Evolutionary conservation across 331 rosid genomes (phyloP).

Genomic region (Dryas integrifolia): DNA sequence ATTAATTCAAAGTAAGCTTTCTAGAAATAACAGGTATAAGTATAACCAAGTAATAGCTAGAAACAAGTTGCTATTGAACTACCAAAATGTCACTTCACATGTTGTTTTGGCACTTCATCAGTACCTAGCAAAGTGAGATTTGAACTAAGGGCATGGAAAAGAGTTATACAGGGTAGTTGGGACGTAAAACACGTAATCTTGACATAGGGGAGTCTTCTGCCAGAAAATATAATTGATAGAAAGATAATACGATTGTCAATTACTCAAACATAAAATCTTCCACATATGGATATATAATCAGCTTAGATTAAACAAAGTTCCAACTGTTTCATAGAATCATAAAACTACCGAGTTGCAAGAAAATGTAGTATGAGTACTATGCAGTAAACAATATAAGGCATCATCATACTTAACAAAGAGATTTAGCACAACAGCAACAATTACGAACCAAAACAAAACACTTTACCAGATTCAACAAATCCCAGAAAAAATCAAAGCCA

Average conservation of each 20-base stretch:
- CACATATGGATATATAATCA: not conserved
- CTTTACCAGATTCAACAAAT: not conserved
- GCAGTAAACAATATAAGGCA: too few species aligned
- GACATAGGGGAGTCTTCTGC: too few species aligned
- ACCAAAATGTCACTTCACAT: not conserved
- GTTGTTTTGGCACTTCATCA: not conserved
- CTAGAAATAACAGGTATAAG: not conserved
- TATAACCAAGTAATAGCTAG: not conserved
- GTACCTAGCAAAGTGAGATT: not conserved
- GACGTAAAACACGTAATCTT: too few species aligned
- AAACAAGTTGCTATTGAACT: not conserved
- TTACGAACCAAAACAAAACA: not conserved
- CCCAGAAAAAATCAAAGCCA: not conserved
- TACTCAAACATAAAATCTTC: not conserved
- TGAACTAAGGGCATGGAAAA: not conserved
- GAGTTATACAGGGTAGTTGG: not conserved
- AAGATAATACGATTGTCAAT: not conserved
- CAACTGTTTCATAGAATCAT: not conserved
- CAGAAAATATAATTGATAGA: too few species aligned
- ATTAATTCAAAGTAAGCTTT: not conserved
- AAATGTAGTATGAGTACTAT: not conserved
- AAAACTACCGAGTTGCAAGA: not conserved
- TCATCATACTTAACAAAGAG: not conserved
- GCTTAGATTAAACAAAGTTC: not conserved
- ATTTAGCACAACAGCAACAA: not conserved